Evolutionary conservation across 148 eudicot species (phyloP), one percentile per base, ranked within the genome.

Genomic region (Silene conica): DNA sequence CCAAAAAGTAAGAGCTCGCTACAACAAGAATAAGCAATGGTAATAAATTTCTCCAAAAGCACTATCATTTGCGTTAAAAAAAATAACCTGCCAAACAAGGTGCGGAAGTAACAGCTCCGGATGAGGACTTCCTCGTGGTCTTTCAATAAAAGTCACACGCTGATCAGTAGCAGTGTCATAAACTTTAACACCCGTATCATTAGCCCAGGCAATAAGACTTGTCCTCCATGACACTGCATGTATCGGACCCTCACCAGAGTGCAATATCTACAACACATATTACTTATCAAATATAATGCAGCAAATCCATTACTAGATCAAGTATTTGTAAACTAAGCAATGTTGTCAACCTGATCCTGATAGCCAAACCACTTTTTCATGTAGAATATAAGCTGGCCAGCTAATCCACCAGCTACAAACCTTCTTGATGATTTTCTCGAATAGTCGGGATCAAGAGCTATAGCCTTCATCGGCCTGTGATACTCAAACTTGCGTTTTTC

Each of bases 201-300:
- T 95, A 73, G 98, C 98, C 98, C 98, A 95, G 68, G 96, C 96
- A 83, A 92, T 82, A 46, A 95, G 90, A 74, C 84, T 92, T 70
- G 78, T 84, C 81, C 97, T 87, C 98, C 98, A 95, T 71, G 86
- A 83, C 85, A 90, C 92, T 55, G 93, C 90, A 83, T 95, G 98
- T 71, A 95, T 86, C 70, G 98, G 98, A 73, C 98, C 98, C 81
- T 95, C 97, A 76, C 98, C 98, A 75, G 90, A 88, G 84, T 95
- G 98, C 86, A 95, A 78, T 83, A 92, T 86, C 97, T 95, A 80
- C 73, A 83, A 74, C 11, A 26, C 59, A 73, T 67, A 66, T 31
- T 12, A n/a, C 3, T 3, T 16, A 55, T 48, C 21, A 61, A 6
- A 65, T 19, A 71, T 61, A 41, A 38, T 50, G 63, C 34, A 75